Base-by-base conservation (phyloP, 495 filamentous ascomycete genomes). In the Podospora pseudoanserina region DNA sequence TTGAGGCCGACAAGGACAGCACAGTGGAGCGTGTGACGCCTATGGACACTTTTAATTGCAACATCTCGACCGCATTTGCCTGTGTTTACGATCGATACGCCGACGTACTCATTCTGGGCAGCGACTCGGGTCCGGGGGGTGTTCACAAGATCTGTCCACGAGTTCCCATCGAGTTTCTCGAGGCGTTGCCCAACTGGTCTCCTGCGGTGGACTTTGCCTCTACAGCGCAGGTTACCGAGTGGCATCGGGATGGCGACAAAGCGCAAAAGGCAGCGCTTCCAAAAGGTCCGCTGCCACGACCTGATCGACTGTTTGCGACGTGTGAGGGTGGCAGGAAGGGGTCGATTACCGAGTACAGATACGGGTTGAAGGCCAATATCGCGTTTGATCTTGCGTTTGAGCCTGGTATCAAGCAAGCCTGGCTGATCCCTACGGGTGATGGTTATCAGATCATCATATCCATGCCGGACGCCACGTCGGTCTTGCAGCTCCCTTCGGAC, bases 121-220 rank as follows among this genome's bases (percentile, higher is more conserved):
- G 95, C n/a, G 88, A 90, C 64, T 88, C 88, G 60, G 90, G 93
- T n/a, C 83, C 89, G 70, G 95, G 94, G 6, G 89, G 89, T 0
- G 83, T 93, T 13, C 96, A 76, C 79, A 87, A 5, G 20, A 27
- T 13, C 4, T 15, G 55, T 58, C n/a, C 27, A 16, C 27, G 19
- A n/a, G 5, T 26, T n/a, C 5, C 56, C 13, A 15, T 82, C 23
- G 79, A 82, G 71, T 71, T 81, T 56, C 68, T 81, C 26, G 81
- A 86, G 54, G 77, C 77, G 6, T 76, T 86, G 63, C 84, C 89
- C 34, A 97, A 93, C 73, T 97, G 93, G 94, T 86, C 92, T 0
- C 93, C 95, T 0, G 84, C 89, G 26, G 85, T 87, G 20, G 93
- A 97, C 75, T 86, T 91, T 44, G 82, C 86, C 23, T 80, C 86